Conservation (phyloP, 208 protist genomes). For the Trypanosoma cruzi region DNA sequence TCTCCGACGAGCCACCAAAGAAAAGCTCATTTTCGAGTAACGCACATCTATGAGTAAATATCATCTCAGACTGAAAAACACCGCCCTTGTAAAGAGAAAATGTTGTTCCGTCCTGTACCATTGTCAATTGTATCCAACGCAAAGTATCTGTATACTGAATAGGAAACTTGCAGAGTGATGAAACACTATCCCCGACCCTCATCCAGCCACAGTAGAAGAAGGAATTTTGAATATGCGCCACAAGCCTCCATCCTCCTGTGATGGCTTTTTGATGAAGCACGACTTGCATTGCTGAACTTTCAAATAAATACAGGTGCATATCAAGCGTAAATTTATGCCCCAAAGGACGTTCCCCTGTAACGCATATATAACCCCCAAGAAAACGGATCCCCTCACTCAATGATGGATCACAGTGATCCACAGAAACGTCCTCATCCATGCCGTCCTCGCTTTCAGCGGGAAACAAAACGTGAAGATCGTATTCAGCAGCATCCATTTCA, state of each 20-base stretch:
- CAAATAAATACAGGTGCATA: constrained; percentile 48
- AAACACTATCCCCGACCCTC: constrained; percentile 27
- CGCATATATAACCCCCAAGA: constrained; percentile 62
- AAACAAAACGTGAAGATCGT: constrained; percentile 33
- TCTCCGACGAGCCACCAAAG: constrained; percentile 55
- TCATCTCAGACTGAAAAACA: constrained; percentile 42
- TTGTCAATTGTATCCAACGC: constrained; percentile 73
- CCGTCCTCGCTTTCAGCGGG: constrained; percentile 43
- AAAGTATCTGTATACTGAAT: constrained; percentile 35
- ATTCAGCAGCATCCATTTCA: constrained; percentile 38
- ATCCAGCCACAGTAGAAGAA: constrained; percentile 67
- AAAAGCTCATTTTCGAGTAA: constrained; percentile 66
- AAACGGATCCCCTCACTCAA: constrained; percentile 70
- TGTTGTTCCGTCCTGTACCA: constrained; percentile 58
- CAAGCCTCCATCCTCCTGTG: constrained; percentile 33
- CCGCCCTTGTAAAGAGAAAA: constrained; percentile 73
- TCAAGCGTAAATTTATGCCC: constrained; percentile 79
- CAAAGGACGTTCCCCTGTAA: constrained; percentile 38
- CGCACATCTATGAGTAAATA: constrained; percentile 26
- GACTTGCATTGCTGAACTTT: constrained; percentile 58
- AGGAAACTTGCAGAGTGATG: constrained; percentile 35
- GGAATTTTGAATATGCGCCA: constrained; percentile 51
- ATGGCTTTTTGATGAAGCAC: constrained; percentile 60
- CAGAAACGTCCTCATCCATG: constrained; percentile 34
- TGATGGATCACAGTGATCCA: constrained; percentile 23